Evolutionary conservation across 2,329 filamentous ascomycete genomes (phyloP), one percentile per base, ranked within the genome.

Genomic region (Cladosporium sphaerospermum): DNA sequence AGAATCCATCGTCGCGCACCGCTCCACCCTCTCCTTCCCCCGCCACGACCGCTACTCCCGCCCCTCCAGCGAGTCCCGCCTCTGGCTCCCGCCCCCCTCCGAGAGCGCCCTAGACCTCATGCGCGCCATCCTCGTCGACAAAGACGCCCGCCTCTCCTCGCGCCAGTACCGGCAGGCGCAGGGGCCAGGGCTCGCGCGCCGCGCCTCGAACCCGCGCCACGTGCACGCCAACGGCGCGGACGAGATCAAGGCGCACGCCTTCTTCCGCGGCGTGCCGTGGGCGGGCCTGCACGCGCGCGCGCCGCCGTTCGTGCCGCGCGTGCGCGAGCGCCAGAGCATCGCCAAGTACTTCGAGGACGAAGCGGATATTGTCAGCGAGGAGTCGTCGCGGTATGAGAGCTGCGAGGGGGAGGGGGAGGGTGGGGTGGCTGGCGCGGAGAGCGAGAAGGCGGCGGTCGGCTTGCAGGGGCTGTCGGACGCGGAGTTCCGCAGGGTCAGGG

Each of bases 301-400:
- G 8, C 91, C 92, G 0, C 91, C 91, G 0, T 92, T 95, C 62
- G 75, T 95, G 1, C 92, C 92, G 0, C 78, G 82, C 9, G 83
- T 96, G 19, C 65, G 68, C 9, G 67, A 70, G 36, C 67, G 69
- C 19, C 74, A 77, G 56, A 64, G 67, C 11, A 74, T 78, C 65
- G 93, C 90, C 1, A 88, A 86, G 62, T 97, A 96, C 67, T 97
- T 97, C 64, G 88, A 96, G 54, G 85, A 90, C 46, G 88, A 89
- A 58, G 83, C 88, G 39, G 77, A 85, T 28, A 82, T 92, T 48
- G 62, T 76, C 56, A 72, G 66, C 14, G 67, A 64, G n/a, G 60
- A 63, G 14, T 59, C 56, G 8, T 66, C 64, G 6, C 59, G 56
- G 51, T 65, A 59, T 49, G 45, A 52, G 4, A 63, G 60, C 46